A percentile compares a stretch with the other conserved stretches of the same genome.
These are phyloP conservation scores for Aspergillus cristatus DNA, from an alignment of 495 filamentous ascomycete species.

Conservation along the genomic window DNA sequence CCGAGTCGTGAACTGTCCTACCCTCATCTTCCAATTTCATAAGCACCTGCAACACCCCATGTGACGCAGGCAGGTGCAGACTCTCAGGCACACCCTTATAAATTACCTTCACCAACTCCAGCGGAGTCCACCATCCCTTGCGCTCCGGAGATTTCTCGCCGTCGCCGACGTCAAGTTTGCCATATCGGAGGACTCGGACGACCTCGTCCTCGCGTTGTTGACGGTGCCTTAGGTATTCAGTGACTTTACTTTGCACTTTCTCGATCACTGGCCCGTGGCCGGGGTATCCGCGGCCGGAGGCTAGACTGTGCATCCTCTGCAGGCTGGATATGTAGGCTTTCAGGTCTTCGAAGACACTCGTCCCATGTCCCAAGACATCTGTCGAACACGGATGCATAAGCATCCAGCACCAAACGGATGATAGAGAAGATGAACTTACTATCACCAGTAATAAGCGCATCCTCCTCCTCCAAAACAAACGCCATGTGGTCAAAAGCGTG, in stretches of 20 bases:
- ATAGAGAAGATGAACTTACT: conserved; percentile 31
- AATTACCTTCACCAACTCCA: conserved; percentile 78
- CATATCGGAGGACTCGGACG: conserved; percentile 50
- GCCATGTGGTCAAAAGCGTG: conserved; percentile 83
- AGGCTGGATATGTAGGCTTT: conserved; percentile 63
- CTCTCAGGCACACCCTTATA: conserved; percentile 70
- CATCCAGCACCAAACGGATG: not conserved
- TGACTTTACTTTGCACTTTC: conserved; percentile 53
- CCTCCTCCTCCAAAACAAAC: conserved; percentile 60
- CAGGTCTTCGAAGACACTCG: conserved; percentile 84
- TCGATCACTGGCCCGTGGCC: conserved; percentile 74
- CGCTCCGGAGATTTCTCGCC: conserved; percentile 26
- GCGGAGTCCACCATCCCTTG: conserved; percentile 47
- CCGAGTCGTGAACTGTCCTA: conserved; percentile 40
- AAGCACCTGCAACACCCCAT: conserved; percentile 59
- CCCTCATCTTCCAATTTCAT: conserved; percentile 61
- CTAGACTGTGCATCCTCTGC: conserved; percentile 55
- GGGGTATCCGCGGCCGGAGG: conserved; percentile 69
- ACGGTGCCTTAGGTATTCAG: conserved; percentile 77
- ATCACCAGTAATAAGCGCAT: conserved; percentile 88
- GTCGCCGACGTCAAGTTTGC: conserved; percentile 22
- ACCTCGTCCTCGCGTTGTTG: conserved; percentile 75
- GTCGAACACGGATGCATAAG: not conserved
- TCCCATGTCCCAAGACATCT: conserved; percentile 87
- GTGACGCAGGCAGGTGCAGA: conserved; percentile 63